phyloP scores from a whole-genome alignment of 1,284 basidiomycete genomes.

The Psilocybe mexicana region DNA sequence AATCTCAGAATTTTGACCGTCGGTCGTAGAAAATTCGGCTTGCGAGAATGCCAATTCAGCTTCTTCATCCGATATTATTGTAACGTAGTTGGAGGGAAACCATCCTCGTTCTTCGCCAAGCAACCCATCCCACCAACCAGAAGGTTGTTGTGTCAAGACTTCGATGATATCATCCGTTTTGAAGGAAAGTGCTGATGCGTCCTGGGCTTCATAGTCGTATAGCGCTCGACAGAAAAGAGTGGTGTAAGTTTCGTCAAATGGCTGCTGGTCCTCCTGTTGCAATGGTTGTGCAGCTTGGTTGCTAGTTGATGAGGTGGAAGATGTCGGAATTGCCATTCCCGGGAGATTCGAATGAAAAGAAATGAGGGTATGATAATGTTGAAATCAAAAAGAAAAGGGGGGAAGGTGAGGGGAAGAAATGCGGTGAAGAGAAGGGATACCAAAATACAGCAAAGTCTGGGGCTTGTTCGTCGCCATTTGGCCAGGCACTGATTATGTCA shows the following conservation, averaged over 20 bases:
- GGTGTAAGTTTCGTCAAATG: conserved; percentile 57
- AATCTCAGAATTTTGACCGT: conserved; percentile 25
- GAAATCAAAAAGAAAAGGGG: conserved; percentile 17
- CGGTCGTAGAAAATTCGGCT: conserved; percentile 41
- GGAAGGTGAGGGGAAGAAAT: conserved; percentile 8
- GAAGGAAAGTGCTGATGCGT: conserved; percentile 89
- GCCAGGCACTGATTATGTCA: conserved; percentile 21
- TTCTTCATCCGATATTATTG: conserved; percentile 77
- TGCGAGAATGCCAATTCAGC: conserved; percentile 64
- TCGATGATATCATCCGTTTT: conserved; percentile 89
- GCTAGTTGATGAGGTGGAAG: conserved; percentile 15
- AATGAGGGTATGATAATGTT: conserved; percentile 19
- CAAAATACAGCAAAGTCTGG: conserved; percentile 4
- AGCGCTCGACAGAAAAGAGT: conserved; percentile 89
- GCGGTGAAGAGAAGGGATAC: conserved; percentile 8
- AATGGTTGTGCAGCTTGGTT: conserved; percentile 7
- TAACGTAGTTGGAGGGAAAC: conserved; percentile 98
- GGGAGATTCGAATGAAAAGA: conserved; percentile 15
- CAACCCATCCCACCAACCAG: conserved; percentile 99
- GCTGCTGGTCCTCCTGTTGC: conserved; percentile 23
- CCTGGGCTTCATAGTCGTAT: conserved; percentile 91
- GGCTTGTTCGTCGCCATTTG: conserved; percentile 8
- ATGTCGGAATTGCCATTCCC: conserved; percentile 10
- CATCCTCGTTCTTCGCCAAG: conserved; percentile 89
- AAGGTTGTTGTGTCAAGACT: conserved; percentile 87